Evolutionary conservation across 192 early-diverging fungal genomes (phyloP), one percentile per base, ranked within the genome.

Genomic region (Podila horticola): DNA sequence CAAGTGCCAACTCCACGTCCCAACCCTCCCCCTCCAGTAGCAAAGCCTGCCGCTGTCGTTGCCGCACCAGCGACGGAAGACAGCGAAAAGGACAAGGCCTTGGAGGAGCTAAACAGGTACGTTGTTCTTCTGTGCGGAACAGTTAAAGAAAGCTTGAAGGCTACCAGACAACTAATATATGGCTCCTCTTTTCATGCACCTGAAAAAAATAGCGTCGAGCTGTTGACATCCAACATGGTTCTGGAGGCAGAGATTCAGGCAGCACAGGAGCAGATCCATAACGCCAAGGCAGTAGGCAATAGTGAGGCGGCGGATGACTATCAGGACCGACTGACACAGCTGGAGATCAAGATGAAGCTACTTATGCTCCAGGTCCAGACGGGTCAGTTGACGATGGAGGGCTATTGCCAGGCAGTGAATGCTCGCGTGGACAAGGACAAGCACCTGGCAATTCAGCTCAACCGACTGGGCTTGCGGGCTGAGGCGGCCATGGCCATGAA

Each of bases 281-380:
- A 83, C 3, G 73, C 86, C 12, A 75, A 72, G 20, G 69, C 88
- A 60, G 67, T 82, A 13, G 83, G 82, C 26, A 61, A 67, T n/a
- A 82, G 79, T 31, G 83, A 86, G 29, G 69, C 84, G 3, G 88
- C 88, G 17, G 92, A 93, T 10, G 91, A 93, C 48, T 75, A 92
- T 26, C 69, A 84, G 58, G 93, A 94, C 79, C 74, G 88, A 51
- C 88, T 93, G 71, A 82, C 82, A 38, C 88, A 86, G 30, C 82
- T 93, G 30, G 91, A 94, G 59, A 87, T 96, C 62, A 92, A 93
- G 67, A 90, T 92, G 87, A 89, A 94, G 69, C 76, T 94, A 76
- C 79, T 95, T 5, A 87, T 93, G 10, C 89, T 92, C 3, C 79
- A 88, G 63, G 93, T 95, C 3, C 90, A 92, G 67, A 85, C 89